Base-by-base conservation (phyloP, 805 yeast species). In the Candida qinlingensis region DNA sequence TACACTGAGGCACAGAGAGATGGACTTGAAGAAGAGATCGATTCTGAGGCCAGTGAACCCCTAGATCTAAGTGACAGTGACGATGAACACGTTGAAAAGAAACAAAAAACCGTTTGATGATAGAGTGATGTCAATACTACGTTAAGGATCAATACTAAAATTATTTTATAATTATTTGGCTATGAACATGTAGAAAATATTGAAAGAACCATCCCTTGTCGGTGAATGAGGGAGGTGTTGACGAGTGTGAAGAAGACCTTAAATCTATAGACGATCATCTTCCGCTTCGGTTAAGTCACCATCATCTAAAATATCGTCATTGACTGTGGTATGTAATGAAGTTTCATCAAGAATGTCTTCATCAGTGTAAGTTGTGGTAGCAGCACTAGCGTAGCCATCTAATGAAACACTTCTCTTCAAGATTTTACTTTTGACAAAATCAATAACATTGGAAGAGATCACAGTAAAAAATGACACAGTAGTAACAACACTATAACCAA, bases 1-100 rank as follows among this genome's bases (percentile, higher is more conserved):
- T 92, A 84, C 58, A 82, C 87, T 6, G 82, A 83, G 59, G 90
- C 91, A 0, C 79, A 77, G 56, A 71, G 82, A 54, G 85, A 87
- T 44, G 80, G 77, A 0, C 60, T 73, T 4, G 78, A 77, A 39
- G 81, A 75, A 28, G 84, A 80, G 46, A 74, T 74, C 2, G 78
- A 70, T 26, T 80, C 76, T 45, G 77, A 72, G 26, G 75, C 71
- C 37, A 77, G 81, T 54, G 85, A 75, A 36, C 81, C 77, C n/a
- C 78, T 76, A 35, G 74, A 69, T 43, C 42, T 60, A 7, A 58
- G 60, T 45, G 68, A 66, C 6, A 39, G 35, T 27, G 47, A 44
- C 1, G 46, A 37, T 31, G 42, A 44, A 33, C 39, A 45, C 38
- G 33, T 33, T n/a, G 37, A 37, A 3, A 44, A 44, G 13, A 44